Evolutionary conservation across 2,329 filamentous ascomycete genomes (phyloP), one percentile per base, ranked within the genome.

Genomic region (Tolypocladium nubicola): DNA sequence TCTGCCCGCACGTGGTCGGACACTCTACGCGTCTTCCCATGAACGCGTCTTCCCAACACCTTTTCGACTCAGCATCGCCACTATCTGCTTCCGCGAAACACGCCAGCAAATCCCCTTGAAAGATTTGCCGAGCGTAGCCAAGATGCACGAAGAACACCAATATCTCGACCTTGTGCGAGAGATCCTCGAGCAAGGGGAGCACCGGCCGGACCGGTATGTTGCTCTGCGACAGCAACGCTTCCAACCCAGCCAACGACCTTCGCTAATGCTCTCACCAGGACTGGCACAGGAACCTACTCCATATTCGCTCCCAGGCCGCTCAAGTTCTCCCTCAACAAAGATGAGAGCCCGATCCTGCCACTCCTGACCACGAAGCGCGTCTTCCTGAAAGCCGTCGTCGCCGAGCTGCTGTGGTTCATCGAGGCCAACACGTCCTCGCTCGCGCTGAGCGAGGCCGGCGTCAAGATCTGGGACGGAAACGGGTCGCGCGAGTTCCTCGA

Each of bases 401-500:
- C 86, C 62, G 94, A 99, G 73, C 86, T 99, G 1, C 86, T 99
- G 60, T 99, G 94, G 94, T 99, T 99, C 74, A 81, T 99, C 64
- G 82, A 85, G 50, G 94, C 90, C 67, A 84, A 78, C 66, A 99
- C 94, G 3, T 90, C 89, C 1, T 92, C 90, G 1, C 75, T 84
- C 4, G 78, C 90, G 0, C 84, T 99, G 3, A 86, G 84, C 59
- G 85, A 86, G 14, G 85, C 86, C 1, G 90, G 91, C 37, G 86
- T 99, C 67, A 95, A 95, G 74, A 99, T 99, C 70, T 99, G 94
- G 94, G 94, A 99, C 70, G 93, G 92, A 66, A 99, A 99, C 70
- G 94, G 93, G 49, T 91, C 87, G 52, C 89, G 94, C 65, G 88
- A 86, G 67, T 97, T 88, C 71, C 88, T 99, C 41, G 93, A 99